Evolutionary conservation across 345 rosid species (phyloP).

Genomic region (Bruguiera gymnorhiza): DNA sequence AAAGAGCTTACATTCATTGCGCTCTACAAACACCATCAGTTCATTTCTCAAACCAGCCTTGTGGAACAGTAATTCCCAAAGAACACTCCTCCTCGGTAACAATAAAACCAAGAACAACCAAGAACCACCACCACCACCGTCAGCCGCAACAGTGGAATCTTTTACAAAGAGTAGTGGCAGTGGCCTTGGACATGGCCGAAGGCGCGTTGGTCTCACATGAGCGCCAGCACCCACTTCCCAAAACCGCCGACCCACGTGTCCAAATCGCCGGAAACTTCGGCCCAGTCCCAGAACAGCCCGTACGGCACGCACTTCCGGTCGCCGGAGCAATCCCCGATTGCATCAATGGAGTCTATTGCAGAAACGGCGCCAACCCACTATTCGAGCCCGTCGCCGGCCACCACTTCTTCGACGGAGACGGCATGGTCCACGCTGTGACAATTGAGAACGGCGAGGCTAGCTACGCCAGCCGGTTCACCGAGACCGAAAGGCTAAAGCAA

Average conservation of each 20-base stretch:
- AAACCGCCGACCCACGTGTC: conserved; percentile 73
- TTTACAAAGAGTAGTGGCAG: conserved; percentile 62
- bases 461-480: conserved; percentile 88
- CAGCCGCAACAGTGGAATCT: conserved; percentile 47
- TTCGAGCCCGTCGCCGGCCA: conserved; percentile 85
- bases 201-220: conserved; percentile 59
- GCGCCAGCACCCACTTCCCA: conserved; percentile 61
- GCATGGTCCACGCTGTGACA: conserved; percentile 85
- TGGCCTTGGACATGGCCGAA: conserved; percentile 64
- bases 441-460: conserved; percentile 56
- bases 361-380: conserved; percentile 95
- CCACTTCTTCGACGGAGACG: conserved; percentile 93
- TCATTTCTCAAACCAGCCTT: conserved; percentile 49
- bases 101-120: conserved; percentile 3
- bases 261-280: conserved; percentile 91
- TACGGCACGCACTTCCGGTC: conserved; percentile 46
- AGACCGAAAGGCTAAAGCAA: conserved; percentile 31
- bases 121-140: background rate
- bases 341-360: conserved; percentile 75
- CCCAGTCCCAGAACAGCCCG: conserved; percentile 76
- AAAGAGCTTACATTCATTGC: conserved; percentile 17
- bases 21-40: conserved; percentile 58
- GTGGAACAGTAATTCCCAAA: conserved; percentile 21
- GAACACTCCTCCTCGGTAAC: conserved; percentile 21
- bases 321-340: conserved; percentile 68